Evolutionary conservation across 108 stramenopile species (phyloP).

Genomic region (Fistulifera solaris): DNA sequence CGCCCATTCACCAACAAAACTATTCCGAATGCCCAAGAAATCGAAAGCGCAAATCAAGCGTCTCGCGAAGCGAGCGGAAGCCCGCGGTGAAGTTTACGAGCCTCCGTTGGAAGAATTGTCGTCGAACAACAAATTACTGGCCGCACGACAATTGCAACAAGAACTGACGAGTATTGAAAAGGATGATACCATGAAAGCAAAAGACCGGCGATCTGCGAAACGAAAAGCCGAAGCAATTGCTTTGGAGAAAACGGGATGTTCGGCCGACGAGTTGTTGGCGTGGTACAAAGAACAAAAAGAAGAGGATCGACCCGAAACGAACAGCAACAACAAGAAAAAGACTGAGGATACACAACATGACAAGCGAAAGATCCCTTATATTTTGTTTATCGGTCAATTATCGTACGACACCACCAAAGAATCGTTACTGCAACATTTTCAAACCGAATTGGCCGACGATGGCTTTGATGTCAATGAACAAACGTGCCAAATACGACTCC

Average conservation of each 20-base stretch:
- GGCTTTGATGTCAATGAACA: constrained; percentile 18
- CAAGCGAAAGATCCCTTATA: constrained; percentile 46
- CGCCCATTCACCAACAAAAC: no score
- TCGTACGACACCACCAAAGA: constrained; percentile 74
- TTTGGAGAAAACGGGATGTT: constrained; percentile 39
- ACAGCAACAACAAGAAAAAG: constrained; percentile 5
- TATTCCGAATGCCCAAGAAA: constrained; percentile 48
- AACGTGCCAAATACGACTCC: constrained; percentile 61
- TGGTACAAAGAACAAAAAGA: constrained; percentile 29
- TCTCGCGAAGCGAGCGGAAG: constrained; percentile 54
- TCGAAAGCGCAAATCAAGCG: constrained; percentile 71
- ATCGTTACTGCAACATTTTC: constrained; percentile 52
- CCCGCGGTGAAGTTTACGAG: constrained; percentile 56
- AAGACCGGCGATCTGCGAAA: constrained; percentile 65
- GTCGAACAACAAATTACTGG: constrained; percentile 2
- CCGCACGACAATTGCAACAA: constrained; percentile 26
- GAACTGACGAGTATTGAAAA: constrained; percentile 35
- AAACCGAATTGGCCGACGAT: constrained; percentile 38
- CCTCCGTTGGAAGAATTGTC: constrained; percentile 7
- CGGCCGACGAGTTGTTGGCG: constrained; percentile 24
- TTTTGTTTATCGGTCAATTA: constrained; percentile 89
- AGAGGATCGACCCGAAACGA: not conserved
- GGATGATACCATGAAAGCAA: constrained; percentile 36
- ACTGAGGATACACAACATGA: not conserved
- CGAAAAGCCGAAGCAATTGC: constrained; percentile 70